phyloP scores from a whole-genome alignment of 805 yeast genomes.

The Saccharomycopsis javanensis region DNA sequence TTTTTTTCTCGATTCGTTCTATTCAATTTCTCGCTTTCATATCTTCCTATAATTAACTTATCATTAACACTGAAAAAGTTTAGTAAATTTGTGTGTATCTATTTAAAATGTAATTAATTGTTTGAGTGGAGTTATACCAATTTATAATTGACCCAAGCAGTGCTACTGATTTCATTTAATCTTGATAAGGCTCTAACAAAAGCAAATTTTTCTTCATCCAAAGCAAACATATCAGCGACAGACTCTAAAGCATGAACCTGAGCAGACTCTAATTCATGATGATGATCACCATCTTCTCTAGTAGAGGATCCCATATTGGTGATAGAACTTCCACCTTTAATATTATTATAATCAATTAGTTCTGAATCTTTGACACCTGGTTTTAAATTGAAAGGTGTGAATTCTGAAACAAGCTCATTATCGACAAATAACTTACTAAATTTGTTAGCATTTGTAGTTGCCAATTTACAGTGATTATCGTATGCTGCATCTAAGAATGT shows the following conservation, averaged over 20 bases:
- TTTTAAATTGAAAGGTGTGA: constrained; percentile 33
- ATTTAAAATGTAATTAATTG: no score
- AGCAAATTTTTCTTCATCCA: constrained; percentile 94
- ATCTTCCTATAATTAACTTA: no score
- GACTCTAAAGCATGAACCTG: constrained; percentile 62
- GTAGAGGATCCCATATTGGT: constrained; percentile 17
- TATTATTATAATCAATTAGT: constrained; percentile 27
- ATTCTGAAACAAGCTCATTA: constrained; percentile 49
- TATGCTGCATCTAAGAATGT: constrained; percentile 94
- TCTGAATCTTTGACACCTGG: constrained; percentile 23
- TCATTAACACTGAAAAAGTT: no score
- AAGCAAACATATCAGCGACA: constrained; percentile 48
- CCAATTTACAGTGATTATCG: constrained; percentile 79
- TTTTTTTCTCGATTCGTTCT: no score
- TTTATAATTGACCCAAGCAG: constrained; percentile 70
- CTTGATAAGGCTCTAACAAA: constrained; percentile 92
- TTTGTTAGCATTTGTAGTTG: constrained; percentile 82
- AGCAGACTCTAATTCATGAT: constrained; percentile 69
- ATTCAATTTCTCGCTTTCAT: no score
- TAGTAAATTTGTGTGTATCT: no score
- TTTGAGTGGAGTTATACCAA: neutral
- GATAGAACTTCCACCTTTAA: constrained; percentile 22
- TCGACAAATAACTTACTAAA: constrained; percentile 82
- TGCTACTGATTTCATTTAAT: constrained; percentile 86
- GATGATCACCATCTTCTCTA: constrained; percentile 47